phyloP scores from a whole-genome alignment of 2,329 filamentous ascomycete species.

The Diaporthe citri region DNA sequence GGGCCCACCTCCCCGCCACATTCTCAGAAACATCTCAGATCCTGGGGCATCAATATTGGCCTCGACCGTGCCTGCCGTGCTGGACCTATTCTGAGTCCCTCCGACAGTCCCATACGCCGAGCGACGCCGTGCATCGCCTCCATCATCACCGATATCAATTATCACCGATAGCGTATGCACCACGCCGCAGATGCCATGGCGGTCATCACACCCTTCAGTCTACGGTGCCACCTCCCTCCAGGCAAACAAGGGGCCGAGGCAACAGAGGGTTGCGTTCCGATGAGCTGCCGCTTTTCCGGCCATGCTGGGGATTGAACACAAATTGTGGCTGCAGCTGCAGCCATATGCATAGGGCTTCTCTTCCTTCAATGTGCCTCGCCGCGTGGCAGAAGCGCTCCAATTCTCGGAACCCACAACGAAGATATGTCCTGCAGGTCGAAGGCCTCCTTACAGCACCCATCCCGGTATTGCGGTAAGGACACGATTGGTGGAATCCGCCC shows the following conservation, averaged over 20 bases:
- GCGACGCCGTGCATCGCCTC: too few relatives aligned
- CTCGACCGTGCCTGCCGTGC: background rate
- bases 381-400: slow-evolving; percentile 4
- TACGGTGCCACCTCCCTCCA: background rate
- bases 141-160: too few relatives aligned
- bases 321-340: background rate
- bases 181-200: background rate
- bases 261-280: background rate
- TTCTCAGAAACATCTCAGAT: background rate
- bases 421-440: background rate
- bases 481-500: slow-evolving; percentile 36
- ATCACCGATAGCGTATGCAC: too few relatives aligned
- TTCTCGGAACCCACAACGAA: background rate
- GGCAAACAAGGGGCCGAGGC: background rate
- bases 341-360: too few relatives aligned
- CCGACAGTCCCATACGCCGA: too few relatives aligned
- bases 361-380: background rate
- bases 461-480: background rate
- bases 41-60: background rate
- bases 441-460: background rate
- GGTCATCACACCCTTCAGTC: background rate
- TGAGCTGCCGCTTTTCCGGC: slow-evolving; percentile 1
- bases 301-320: background rate
- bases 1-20: slow-evolving; percentile 25
- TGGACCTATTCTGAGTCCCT: too few relatives aligned